Conservation (phyloP, 768 basidiomycete species). For the Calocybe gangraenosa region DNA sequence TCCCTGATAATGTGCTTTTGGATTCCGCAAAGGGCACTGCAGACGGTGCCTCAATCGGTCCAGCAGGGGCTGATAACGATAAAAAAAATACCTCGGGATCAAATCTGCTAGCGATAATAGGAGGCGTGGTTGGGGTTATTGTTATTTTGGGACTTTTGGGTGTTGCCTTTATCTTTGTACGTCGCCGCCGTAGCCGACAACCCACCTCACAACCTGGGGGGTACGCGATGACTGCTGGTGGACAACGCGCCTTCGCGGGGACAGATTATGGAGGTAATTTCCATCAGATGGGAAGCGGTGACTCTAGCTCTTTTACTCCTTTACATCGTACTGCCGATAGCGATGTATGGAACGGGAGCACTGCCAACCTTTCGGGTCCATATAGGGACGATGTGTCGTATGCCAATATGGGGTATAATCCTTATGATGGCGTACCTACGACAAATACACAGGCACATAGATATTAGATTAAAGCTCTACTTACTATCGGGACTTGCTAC, state of each 20-base stretch:
- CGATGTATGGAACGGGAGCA: constrained; percentile 57
- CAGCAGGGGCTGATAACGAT: constrained; percentile 8
- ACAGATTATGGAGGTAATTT: constrained; percentile 27
- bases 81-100: constrained; percentile 20
- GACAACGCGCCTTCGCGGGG: constrained; percentile 21
- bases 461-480: no score
- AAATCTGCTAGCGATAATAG: constrained; percentile 42
- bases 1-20: constrained; percentile 50
- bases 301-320: constrained; percentile 72
- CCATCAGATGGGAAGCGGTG: constrained; percentile 51
- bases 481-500: no score
- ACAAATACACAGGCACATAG: no score
- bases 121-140: constrained; percentile 48
- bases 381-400: constrained; percentile 30
- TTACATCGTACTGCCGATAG: constrained; percentile 58
- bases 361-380: constrained; percentile 33
- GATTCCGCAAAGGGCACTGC: constrained; percentile 36
- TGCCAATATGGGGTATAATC: no score
- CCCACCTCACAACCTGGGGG: constrained; percentile 19
- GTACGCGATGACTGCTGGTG: constrained; percentile 20
- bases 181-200: constrained; percentile 42
- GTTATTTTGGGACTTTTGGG: constrained; percentile 48
- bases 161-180: constrained; percentile 49
- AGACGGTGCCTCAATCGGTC: constrained; percentile 19
- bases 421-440: no score